Evolutionary conservation across 768 basidiomycete genomes (phyloP), one percentile per base, ranked within the genome.

Genomic region (Pisolithus albus): DNA sequence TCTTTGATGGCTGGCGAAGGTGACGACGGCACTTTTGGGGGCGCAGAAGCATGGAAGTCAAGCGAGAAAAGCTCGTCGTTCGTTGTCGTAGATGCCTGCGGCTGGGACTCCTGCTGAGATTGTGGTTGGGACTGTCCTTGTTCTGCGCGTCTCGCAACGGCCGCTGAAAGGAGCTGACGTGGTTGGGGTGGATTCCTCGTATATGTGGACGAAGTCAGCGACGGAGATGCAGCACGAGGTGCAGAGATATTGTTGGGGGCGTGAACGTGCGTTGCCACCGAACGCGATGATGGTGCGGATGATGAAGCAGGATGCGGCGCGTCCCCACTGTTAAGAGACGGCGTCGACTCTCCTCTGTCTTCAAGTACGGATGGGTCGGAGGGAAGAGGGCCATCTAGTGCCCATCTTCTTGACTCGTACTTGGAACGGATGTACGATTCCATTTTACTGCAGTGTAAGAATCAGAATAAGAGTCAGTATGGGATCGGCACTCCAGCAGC

Each of bases 401-500:
- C 95, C 95, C 95, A 99, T 52, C 95, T 76, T 23, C 79, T 77
- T 2, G 87, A 82, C 68, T 99, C 95, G 66, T 99, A 99, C 67
- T 99, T 98, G 19, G 90, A 93, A 46, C 95, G 86, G 54, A 98
- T 88, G 70, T 93, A 98, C 0, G 90, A 92, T 52, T 98, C 95
- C 76, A 98, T 93, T 79, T 98, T 98, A 67, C 94, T 95, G 64
- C n/a, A 51, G 36, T 43, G 19, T 16, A 30, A 30, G 30, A 30
- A 30, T 3, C 30, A 30, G 30, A 30, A 30, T 30, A 7, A 8
- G 10, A 15, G 34, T 34, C 34, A 34, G 34, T 34, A 34, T 5
- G 34, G 34, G 34, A 13, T 34, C 34, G 34, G 11, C 34, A 34
- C 13, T 34, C 13, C 34, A 15, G 13, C 34, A 4, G 11, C 13